These are phyloP conservation scores for Rosa lucieae DNA, from an alignment of 306 rosid genomes.

Conservation along the genomic window DNA sequence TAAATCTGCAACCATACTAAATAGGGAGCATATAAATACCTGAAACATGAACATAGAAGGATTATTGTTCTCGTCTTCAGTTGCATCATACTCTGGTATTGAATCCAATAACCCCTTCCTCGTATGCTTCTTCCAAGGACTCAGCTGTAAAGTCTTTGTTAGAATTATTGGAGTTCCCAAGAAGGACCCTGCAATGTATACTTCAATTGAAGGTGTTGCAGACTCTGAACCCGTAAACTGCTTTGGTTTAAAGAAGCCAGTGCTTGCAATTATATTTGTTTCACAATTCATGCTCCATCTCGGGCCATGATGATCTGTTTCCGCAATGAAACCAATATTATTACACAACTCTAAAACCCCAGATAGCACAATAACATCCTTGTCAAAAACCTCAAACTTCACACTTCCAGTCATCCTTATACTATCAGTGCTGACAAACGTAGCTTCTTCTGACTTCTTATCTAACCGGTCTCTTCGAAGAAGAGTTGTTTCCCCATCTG, in stretches of 20 bases:
- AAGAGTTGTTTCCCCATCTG: slow-evolving; percentile 55
- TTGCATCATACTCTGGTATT: slow-evolving; percentile 63
- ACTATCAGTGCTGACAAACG: slow-evolving; percentile 83
- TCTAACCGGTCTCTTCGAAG: slow-evolving; percentile 76
- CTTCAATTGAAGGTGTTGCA: slow-evolving; percentile 59
- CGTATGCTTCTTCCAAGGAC: slow-evolving; percentile 46
- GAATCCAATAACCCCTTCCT: slow-evolving; percentile 58
- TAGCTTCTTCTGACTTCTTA: slow-evolving; percentile 74
- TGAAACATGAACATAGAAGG: slow-evolving; percentile 45
- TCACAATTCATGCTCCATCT: slow-evolving; percentile 71
- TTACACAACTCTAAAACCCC: slow-evolving; percentile 57
- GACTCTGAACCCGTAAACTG: slow-evolving; percentile 43
- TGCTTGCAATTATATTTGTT: slow-evolving; percentile 40
- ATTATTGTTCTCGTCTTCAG: slow-evolving; percentile 44
- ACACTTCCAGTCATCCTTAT: slow-evolving; percentile 73
- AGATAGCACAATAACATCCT: slow-evolving; percentile 54
- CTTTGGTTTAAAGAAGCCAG: slow-evolving; percentile 54
- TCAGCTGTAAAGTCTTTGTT: slow-evolving; percentile 56
- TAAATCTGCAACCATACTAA: background rate
- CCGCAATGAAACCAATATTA: slow-evolving; percentile 36
- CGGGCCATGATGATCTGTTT: slow-evolving; percentile 40
- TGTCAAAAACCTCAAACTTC: slow-evolving; percentile 75
- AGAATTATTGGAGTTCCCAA: slow-evolving; percentile 66
- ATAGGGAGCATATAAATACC: slow-evolving; percentile 35
- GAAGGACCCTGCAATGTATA: slow-evolving; percentile 78